phyloP scores from a whole-genome alignment of 2,329 filamentous ascomycete species.

The Aspergillus sojae region DNA sequence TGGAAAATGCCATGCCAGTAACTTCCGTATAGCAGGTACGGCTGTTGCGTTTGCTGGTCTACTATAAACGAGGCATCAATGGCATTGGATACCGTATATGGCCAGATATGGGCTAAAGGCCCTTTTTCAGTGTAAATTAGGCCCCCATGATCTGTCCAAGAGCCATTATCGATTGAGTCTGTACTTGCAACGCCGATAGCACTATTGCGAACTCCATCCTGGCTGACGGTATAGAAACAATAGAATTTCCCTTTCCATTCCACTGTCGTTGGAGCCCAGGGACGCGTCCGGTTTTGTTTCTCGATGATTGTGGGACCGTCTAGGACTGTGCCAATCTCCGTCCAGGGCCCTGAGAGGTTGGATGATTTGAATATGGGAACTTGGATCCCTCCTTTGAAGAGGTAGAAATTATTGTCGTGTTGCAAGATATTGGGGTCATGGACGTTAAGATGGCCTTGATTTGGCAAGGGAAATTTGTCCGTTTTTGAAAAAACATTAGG shows the following conservation, averaged over 20 bases:
- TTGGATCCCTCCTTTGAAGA: conserved; percentile 36
- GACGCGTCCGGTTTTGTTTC: conserved; percentile 32
- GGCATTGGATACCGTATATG: conserved; percentile 40
- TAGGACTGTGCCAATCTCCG: conserved; percentile 34
- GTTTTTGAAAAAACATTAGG: conserved; percentile 31
- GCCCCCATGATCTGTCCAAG: conserved; percentile 41
- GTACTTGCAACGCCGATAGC: conserved; percentile 41
- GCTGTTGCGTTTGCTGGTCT: conserved; percentile 26
- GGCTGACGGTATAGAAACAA: conserved; percentile 41
- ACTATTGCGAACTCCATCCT: conserved; percentile 32
- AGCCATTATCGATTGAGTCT: conserved; percentile 22
- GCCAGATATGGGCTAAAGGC: conserved; percentile 26
- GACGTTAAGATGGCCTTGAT: conserved; percentile 28
- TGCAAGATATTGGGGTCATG: conserved; percentile 40
- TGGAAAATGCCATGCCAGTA: conserved; percentile 42
- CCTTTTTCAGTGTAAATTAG: conserved; percentile 36
- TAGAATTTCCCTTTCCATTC: conserved; percentile 35
- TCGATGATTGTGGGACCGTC: conserved; percentile 32
- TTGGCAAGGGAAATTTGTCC: conserved; percentile 29
- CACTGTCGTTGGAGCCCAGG: conserved; percentile 41
- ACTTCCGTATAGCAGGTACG: conserved; percentile 39
- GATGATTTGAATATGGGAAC: conserved; percentile 30
- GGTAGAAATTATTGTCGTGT: conserved; percentile 33
- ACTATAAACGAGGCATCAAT: conserved; percentile 39
- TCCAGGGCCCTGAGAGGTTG: conserved; percentile 37